Conservation (phyloP, 2,329 filamentous ascomycete genomes). For the Phyllosticta citriasiana region DNA sequence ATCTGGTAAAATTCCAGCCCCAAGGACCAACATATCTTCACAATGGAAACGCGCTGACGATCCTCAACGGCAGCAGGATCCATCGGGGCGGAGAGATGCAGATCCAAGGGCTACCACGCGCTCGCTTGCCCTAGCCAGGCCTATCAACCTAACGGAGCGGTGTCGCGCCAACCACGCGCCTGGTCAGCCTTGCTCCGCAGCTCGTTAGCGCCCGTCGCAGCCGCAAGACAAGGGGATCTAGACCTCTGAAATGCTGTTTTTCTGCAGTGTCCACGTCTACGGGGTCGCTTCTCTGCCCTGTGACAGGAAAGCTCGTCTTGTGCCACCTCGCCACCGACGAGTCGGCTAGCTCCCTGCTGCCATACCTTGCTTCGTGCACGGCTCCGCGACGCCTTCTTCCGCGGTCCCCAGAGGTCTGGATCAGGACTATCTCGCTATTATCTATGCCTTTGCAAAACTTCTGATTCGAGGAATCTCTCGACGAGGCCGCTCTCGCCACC, state of each 20-base stretch:
- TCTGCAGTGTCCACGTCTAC: not conserved
- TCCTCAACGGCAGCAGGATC: not conserved
- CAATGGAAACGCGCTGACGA: not conserved
- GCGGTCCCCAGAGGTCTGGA: not conserved
- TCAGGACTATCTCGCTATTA: not conserved
- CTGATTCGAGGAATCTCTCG: not conserved
- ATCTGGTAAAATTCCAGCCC: not conserved
- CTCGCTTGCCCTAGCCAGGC: not conserved
- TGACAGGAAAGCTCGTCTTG: not conserved
- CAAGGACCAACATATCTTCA: not conserved
- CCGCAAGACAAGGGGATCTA: not conserved
- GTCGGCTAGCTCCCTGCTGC: not conserved
- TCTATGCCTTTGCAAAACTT: not conserved
- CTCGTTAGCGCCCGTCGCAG: not conserved
- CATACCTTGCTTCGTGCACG: not conserved
- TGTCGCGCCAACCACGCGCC: not conserved
- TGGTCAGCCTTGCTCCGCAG: not conserved
- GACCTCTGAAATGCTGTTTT: not conserved
- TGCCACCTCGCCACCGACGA: not conserved
- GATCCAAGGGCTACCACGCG: not conserved
- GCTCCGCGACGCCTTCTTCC: not conserved
- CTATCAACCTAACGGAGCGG: not conserved
- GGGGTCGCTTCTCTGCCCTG: not conserved
- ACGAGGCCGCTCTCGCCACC: not conserved
- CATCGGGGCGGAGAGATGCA: not conserved